Conservation (phyloP, 352 stramenopile genomes). For the Plasmopara muralis region DNA sequence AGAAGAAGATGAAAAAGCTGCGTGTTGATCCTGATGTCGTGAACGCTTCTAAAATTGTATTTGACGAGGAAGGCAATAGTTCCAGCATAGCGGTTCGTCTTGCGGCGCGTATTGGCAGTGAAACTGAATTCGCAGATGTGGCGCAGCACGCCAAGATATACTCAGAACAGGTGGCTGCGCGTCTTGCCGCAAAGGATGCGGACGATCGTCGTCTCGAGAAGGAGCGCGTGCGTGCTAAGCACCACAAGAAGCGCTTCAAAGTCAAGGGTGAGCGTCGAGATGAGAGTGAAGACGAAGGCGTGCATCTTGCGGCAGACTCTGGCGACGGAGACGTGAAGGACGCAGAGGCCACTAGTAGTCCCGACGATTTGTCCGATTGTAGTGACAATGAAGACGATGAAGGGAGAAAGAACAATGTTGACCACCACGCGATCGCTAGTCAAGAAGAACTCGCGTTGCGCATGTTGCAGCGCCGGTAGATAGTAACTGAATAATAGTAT, state of each 20-base stretch:
- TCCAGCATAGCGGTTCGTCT: constrained; percentile 58
- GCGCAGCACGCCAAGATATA: constrained; percentile 59
- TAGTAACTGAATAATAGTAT: constrained; percentile 4
- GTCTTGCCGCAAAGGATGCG: constrained; percentile 69
- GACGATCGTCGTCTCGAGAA: constrained; percentile 79
- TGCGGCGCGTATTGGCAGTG: constrained; percentile 32
- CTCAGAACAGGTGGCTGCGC: constrained; percentile 52
- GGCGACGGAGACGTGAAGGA: constrained; percentile 30
- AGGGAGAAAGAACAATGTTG: constrained; percentile 33
- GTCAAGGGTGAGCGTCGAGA: constrained; percentile 67
- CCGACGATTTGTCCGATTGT: constrained; percentile 6
- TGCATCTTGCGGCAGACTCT: constrained; percentile 38
- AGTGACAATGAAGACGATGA: constrained; percentile 20
- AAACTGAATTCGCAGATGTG: constrained; percentile 56
- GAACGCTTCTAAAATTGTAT: constrained; percentile 85
- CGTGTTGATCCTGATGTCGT: constrained; percentile 58
- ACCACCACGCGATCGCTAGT: constrained; percentile 42
- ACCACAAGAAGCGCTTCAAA: constrained; percentile 85
- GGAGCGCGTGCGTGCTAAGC: constrained; percentile 83
- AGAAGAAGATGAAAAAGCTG: constrained; percentile 88
- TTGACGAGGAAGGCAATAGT: constrained; percentile 92
- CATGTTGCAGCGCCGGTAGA: constrained; percentile 63
- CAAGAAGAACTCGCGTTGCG: constrained; percentile 78
- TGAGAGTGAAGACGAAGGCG: constrained; percentile 25
- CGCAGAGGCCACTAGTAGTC: constrained; percentile 23